A percentile compares a stretch with the other conserved stretches of the same genome.
Evolutionary conservation across 768 basidiomycete genomes (phyloP).

Genomic region (Leccinum barrowsii): DNA sequence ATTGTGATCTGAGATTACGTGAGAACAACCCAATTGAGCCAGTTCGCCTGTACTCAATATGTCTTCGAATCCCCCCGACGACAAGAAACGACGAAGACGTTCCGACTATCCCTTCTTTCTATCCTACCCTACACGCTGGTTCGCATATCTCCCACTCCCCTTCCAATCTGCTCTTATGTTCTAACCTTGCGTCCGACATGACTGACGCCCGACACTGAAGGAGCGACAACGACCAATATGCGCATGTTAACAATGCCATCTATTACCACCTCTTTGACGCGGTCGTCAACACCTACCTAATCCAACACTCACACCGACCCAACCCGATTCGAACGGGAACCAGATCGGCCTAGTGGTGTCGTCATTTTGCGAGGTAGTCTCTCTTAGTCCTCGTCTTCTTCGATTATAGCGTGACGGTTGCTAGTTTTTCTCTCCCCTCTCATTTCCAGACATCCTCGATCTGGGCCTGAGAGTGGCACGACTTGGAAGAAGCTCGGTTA

Average conservation of each 20-base stretch:
- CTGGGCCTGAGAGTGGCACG: slow-evolving; percentile 66
- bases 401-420: background rate
- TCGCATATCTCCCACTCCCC: slow-evolving; percentile 4
- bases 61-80: background rate
- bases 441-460: slow-evolving; percentile 69
- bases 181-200: slow-evolving; percentile 8
- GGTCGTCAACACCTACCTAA: slow-evolving; percentile 75
- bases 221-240: slow-evolving; percentile 87
- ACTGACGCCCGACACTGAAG: slow-evolving; percentile 33
- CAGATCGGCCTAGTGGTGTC: slow-evolving; percentile 77
- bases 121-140: slow-evolving; percentile 71
- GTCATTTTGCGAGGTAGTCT: slow-evolving; percentile 61
- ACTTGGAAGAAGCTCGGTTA: slow-evolving; percentile 71
- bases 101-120: slow-evolving; percentile 59
- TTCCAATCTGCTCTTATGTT: background rate
- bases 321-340: slow-evolving; percentile 29
- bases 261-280: slow-evolving; percentile 85
- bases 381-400: background rate
- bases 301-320: slow-evolving; percentile 50
- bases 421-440: slow-evolving; percentile 70
- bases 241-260: slow-evolving; percentile 75
- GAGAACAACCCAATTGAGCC: too few species aligned
- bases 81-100: slow-evolving; percentile 41
- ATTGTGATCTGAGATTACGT: too few species aligned
- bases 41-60: background rate